Percentiles rank a stretch among this genome's conserved stretches.
Conservation (phyloP, 2,329 filamentous ascomycete genomes). For the Sclerotiophoma versabilis region DNA sequence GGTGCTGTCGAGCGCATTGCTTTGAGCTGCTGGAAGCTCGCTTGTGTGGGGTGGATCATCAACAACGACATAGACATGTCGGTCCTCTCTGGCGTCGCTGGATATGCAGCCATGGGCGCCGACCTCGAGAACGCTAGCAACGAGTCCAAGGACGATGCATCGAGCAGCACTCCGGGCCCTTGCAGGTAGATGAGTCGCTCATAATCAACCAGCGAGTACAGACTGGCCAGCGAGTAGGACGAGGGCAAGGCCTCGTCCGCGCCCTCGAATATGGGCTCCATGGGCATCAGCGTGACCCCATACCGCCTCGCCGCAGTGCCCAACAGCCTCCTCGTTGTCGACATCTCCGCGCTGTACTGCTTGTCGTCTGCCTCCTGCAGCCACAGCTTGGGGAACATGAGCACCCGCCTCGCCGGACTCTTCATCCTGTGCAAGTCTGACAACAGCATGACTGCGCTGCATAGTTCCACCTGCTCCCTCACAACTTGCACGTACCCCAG, state of each 20-base stretch:
- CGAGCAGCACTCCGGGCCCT: constrained; percentile 55
- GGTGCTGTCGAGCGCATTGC: constrained; percentile 33
- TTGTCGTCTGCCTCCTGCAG: constrained; percentile 45
- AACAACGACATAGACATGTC: constrained; percentile 49
- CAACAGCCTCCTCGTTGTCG: constrained; percentile 54
- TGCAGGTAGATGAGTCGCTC: constrained; percentile 56
- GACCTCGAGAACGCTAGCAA: constrained; percentile 51
- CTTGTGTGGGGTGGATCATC: constrained; percentile 46
- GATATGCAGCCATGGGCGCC: constrained; percentile 45
- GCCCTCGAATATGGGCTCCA: constrained; percentile 49
- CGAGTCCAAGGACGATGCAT: constrained; percentile 56
- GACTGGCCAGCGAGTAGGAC: constrained; percentile 55
- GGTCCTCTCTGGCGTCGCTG: constrained; percentile 39
- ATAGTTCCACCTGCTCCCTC: constrained; percentile 55
- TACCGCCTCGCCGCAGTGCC: constrained; percentile 56
- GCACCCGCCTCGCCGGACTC: constrained; percentile 54
- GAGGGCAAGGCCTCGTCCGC: constrained; percentile 43
- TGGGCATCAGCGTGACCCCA: constrained; percentile 53
- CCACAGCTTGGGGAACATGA: constrained; percentile 55
- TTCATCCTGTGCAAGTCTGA: constrained; percentile 55
- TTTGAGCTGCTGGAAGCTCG: constrained; percentile 41
- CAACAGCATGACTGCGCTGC: constrained; percentile 59
- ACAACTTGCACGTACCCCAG: constrained; percentile 59
- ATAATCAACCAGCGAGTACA: constrained; percentile 54
- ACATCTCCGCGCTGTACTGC: constrained; percentile 51